Conservation (phyloP, 257 asterid species). For the Verbena officinalis region DNA sequence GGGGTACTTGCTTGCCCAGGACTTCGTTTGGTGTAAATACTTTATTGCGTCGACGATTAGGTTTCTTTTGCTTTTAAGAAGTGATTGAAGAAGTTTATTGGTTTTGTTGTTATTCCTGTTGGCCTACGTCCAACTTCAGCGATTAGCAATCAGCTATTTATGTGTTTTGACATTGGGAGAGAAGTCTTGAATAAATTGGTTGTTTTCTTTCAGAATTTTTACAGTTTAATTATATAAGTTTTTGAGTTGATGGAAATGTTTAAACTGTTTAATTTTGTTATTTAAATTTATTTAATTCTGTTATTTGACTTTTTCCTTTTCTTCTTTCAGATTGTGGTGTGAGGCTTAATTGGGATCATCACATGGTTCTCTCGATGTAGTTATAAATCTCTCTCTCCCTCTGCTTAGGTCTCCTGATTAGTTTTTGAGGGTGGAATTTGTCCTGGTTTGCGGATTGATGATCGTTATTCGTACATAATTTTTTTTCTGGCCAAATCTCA, state of each 20-base stretch:
- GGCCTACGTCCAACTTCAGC: not conserved
- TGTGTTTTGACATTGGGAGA: not conserved
- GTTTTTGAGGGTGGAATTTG: constrained; percentile 17
- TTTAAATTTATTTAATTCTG: not conserved
- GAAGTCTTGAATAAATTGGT: not conserved
- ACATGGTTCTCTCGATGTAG: constrained; percentile 58
- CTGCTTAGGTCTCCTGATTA: constrained; percentile 19
- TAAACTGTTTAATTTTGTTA: not conserved
- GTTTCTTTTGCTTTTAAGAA: not conserved
- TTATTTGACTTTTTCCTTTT: constrained; percentile 17
- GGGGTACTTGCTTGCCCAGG: constrained; percentile 18
- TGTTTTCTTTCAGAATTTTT: not conserved
- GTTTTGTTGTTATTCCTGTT: constrained; percentile 1
- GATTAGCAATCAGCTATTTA: not conserved
- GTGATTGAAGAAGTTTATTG: constrained; percentile 3
- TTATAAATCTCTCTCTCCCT: constrained; percentile 37
- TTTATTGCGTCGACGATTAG: not conserved
- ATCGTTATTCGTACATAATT: constrained; percentile 34
- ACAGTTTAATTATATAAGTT: not conserved
- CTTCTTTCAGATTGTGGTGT: constrained; percentile 43
- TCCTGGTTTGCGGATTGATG: constrained; percentile 53
- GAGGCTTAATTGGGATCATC: constrained; percentile 31
- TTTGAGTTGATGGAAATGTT: constrained; percentile 11
- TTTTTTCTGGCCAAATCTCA: constrained; percentile 33
- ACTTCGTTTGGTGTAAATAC: constrained; percentile 11